Percentiles rank a stretch among this genome's conserved stretches.
These are phyloP conservation scores for Pachyrhizus erosus DNA, from an alignment of 306 rosid species.

Conservation along the genomic window DNA sequence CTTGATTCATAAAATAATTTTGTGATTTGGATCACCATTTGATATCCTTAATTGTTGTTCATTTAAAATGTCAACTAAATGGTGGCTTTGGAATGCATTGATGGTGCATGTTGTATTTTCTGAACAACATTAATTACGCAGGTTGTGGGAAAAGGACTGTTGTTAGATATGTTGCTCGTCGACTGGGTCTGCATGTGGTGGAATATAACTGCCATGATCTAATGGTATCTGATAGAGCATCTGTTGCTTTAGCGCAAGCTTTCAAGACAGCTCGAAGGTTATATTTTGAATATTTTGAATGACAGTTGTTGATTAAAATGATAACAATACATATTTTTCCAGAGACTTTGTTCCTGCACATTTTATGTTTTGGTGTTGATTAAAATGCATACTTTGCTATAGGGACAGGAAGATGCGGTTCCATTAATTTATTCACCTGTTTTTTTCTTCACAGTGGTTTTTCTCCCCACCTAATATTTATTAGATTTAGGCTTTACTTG, in stretches of 20 bases:
- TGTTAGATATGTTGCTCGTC: constrained; percentile 78
- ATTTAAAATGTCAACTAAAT: constrained; percentile 28
- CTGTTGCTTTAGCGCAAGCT: constrained; percentile 84
- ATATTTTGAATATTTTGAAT: constrained; percentile 20
- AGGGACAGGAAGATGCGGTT: constrained; percentile 20
- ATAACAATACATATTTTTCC: constrained; percentile 6
- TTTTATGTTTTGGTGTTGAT: background rate
- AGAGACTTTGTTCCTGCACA: background rate
- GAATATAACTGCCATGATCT: constrained; percentile 90
- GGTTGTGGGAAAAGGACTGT: constrained; percentile 97
- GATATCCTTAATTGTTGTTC: constrained; percentile 22
- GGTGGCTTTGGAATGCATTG: constrained; percentile 39
- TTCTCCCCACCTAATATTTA: constrained; percentile 8
- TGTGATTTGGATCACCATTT: constrained; percentile 22
- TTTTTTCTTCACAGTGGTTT: background rate
- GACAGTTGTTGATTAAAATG: too few relatives aligned
- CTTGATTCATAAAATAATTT: constrained; percentile 20
- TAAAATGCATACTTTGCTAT: background rate
- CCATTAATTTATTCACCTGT: constrained; percentile 2
- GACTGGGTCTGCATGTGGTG: constrained; percentile 92
- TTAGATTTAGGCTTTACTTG: constrained; percentile 16
- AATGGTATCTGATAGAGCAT: constrained; percentile 64
- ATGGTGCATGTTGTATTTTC: constrained; percentile 29
- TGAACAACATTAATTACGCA: constrained; percentile 51
- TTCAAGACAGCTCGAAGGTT: constrained; percentile 88